Evolutionary conservation across 768 basidiomycete species (phyloP), one percentile per base, ranked within the genome.

Genomic region (Lentinula sp.): DNA sequence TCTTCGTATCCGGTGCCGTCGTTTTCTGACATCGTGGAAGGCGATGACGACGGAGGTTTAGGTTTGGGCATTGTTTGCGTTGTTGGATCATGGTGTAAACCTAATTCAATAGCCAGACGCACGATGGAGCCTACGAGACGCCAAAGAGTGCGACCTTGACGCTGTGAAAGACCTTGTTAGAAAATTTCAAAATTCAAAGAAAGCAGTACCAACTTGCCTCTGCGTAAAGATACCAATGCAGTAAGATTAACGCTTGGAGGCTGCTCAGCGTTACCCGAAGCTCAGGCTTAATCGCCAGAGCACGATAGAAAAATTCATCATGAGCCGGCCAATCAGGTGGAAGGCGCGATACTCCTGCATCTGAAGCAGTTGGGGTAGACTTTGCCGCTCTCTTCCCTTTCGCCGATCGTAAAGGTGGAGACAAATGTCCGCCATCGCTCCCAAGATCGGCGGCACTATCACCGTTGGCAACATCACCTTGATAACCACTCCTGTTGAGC

Each of bases 161-260:
- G 85, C 91, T 94, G 67, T 21, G 53, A 37, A 64, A 43, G 15
- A 57, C 1, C 51, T 16, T 23, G n/a, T 48, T 23, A 48, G 16
- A 62, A 9, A 1, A 23, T 3, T 42, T 13, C 39, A 28, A 13
- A 23, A n/a, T 5, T 9, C 34, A 37, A 13, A n/a, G 39, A 11
- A 43, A 2, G 43, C 13, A 5, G 13, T 11, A 5, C 13, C 9
- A 4, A 68, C 81, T 59, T 64, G 90, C 92, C 80, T 93, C 92
- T 21, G 87, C 91, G 67, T 93, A 94, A 21, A 94, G 80, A 72
- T 93, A 93, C 92, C 91, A 93, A 59, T 94, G 93, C 51, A 93
- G 71, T 5, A 94, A 72, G 28, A 93, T 91, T 57, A 94, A 79
- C 0, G 92, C 89, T 70, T 94, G 92, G 62, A 94, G 73, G 68